Base-by-base conservation (phyloP, 2,329 filamentous ascomycete species). In the Neofusicoccum sp. region DNA sequence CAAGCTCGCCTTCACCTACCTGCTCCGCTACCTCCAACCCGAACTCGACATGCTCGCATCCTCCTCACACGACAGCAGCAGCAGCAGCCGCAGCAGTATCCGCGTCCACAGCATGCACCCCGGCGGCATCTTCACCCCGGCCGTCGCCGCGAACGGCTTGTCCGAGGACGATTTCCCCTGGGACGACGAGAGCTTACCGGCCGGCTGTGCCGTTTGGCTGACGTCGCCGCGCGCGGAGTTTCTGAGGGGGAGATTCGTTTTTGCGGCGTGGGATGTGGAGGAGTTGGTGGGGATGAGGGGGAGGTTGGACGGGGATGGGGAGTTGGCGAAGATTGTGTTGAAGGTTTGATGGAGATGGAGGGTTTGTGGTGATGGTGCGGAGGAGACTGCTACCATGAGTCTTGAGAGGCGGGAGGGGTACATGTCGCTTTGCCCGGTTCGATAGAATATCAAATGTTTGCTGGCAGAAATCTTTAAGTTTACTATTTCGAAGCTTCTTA, bases 221-320 rank as follows among this genome's bases (percentile, higher is more conserved):
- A 68, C 74, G 33, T 70, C 67, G 47, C 64, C 65, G 2, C 69
- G 71, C 49, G 70, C 67, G 7, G 44, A 50, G 7, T 69, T 67
- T 33, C 33, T 68, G 31, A 62, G 43, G 14, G 66, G 67, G 2
- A 61, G 61, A 43, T 65, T 69, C 41, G 60, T 70, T 11, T 73
- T 64, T 64, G 64, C 67, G 12, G 71, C 72, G 37, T 74, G 71
- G 72, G 72, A 74, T 56, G 69, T 71, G 9, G 68, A 73, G 54
- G 72, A 73, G 39, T 63, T 75, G 41, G 37, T 44, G 28, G 52
- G 12, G 52, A 56, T 56, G 52, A 9, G 14, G 37, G 37, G 29
- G 0, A 29, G 52, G 56, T 47, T 47, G 3, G 43, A 47, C n/a
- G 45, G 16, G 12, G 47, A 49, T 2, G 14, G 1, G 14, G 47